phyloP scores from a whole-genome alignment of 768 basidiomycete species.

The Naganishia antarctica region DNA sequence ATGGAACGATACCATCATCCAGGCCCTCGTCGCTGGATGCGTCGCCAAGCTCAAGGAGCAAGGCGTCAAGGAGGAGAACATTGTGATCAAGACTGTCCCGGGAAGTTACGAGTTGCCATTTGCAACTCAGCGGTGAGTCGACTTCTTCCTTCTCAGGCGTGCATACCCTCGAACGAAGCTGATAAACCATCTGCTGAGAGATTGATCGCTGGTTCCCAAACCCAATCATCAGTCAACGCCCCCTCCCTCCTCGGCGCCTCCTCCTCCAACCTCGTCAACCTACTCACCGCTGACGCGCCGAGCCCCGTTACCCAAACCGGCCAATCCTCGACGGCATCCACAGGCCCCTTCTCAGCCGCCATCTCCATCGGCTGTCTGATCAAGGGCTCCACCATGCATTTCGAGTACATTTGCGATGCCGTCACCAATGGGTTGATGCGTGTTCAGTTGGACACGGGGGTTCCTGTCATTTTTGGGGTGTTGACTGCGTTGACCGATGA shows the following conservation, averaged over 20 bases:
- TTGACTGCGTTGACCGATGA: slow-evolving; percentile 86
- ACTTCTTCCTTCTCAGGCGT: neutral
- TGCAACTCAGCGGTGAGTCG: slow-evolving; percentile 70
- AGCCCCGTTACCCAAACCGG: slow-evolving; percentile 47
- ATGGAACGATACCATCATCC: slow-evolving; percentile 88
- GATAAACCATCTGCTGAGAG: no score
- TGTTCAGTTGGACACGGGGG: slow-evolving; percentile 85
- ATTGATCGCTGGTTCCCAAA: slow-evolving; percentile 79
- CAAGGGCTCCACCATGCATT: slow-evolving; percentile 98
- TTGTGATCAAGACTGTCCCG: slow-evolving; percentile 83
- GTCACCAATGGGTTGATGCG: slow-evolving; percentile 92
- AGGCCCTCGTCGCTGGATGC: slow-evolving; percentile 74
- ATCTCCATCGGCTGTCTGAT: slow-evolving; percentile 98
- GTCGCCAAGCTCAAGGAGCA: slow-evolving; percentile 70
- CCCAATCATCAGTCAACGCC: slow-evolving; percentile 71
- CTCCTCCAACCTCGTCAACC: slow-evolving; percentile 50
- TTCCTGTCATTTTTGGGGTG: slow-evolving; percentile 94
- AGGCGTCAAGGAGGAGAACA: slow-evolving; percentile 85
- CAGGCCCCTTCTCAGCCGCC: slow-evolving; percentile 77
- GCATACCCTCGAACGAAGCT: no score
- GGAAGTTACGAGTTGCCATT: slow-evolving; percentile 91
- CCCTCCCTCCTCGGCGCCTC: slow-evolving; percentile 68
- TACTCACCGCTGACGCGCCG: slow-evolving; percentile 58
- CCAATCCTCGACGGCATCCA: slow-evolving; percentile 49
- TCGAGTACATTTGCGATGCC: slow-evolving; percentile 95